Conservation (phyloP, 2,329 filamentous ascomycete genomes). For the Teratosphaeria gauchensis region DNA sequence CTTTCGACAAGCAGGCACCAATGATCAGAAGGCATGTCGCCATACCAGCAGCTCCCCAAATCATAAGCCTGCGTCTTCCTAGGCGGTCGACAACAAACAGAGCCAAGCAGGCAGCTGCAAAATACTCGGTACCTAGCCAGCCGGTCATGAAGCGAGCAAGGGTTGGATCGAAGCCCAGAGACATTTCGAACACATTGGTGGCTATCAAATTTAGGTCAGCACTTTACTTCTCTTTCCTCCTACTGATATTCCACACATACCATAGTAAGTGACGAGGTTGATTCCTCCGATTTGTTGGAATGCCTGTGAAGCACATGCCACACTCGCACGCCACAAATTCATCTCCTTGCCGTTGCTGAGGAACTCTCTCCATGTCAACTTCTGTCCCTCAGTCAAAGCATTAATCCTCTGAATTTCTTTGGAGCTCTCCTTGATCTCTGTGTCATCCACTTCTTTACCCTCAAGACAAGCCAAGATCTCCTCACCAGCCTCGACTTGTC, state of each 20-base stretch:
- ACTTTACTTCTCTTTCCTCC: neutral
- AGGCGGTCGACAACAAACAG: slow-evolving; percentile 11
- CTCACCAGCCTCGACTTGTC: slow-evolving; percentile 23
- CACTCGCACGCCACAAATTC: neutral
- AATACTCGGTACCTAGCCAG: slow-evolving; percentile 16
- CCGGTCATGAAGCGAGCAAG: slow-evolving; percentile 6
- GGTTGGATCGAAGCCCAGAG: neutral
- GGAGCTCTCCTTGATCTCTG: neutral
- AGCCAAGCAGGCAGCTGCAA: slow-evolving; percentile 14
- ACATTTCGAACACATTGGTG: neutral
- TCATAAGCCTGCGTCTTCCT: slow-evolving; percentile 11
- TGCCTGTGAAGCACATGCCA: neutral
- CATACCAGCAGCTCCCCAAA: slow-evolving; percentile 19
- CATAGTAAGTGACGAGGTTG: neutral
- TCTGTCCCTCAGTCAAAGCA: neutral
- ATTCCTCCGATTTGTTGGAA: neutral
- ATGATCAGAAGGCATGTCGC: slow-evolving; percentile 15
- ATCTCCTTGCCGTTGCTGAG: neutral
- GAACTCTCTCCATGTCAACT: neutral
- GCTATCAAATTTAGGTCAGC: neutral
- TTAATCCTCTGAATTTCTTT: neutral
- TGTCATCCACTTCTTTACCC: slow-evolving; percentile 4
- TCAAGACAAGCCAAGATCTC: slow-evolving; percentile 26
- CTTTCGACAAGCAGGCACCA: slow-evolving; percentile 7
- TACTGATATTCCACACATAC: neutral